Percentiles rank a stretch among this genome's conserved stretches.
phyloP scores from a whole-genome alignment of 2,329 filamentous ascomycete species.

The Colletotrichum lupini region DNA sequence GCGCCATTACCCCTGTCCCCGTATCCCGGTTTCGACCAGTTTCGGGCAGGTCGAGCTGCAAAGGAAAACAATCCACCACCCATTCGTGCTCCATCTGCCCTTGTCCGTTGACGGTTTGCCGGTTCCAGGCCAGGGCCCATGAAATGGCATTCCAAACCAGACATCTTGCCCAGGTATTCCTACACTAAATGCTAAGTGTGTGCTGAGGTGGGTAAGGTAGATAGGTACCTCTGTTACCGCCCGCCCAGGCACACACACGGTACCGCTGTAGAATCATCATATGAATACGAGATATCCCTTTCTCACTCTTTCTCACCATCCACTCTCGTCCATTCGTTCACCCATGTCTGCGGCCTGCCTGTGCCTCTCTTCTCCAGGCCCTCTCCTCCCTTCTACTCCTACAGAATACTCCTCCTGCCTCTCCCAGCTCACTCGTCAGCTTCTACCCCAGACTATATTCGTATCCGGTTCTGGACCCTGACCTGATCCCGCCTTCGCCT shows the following conservation, averaged over 20 bases:
- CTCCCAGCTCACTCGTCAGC: not conserved
- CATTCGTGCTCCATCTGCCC: not conserved
- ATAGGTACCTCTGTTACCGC: conserved; percentile 16
- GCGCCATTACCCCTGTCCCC: conserved; percentile 13
- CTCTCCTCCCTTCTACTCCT: not conserved
- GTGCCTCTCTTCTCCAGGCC: not conserved
- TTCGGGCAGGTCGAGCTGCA: conserved; percentile 27
- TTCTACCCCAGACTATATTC: conserved; percentile 21
- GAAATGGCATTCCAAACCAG: conserved; percentile 26
- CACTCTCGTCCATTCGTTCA: not conserved
- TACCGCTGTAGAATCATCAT: conserved; percentile 26
- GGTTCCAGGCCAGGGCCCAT: conserved; percentile 24
- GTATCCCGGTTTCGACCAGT: conserved; percentile 31
- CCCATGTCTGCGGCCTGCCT: not conserved
- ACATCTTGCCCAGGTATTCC: not conserved
- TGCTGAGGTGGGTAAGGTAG: not conserved
- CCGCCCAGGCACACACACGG: not conserved
- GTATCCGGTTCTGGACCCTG: not conserved
- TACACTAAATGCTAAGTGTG: not conserved
- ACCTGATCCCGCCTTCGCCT: conserved; percentile 5
- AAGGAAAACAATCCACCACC: not conserved
- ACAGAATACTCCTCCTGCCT: not conserved
- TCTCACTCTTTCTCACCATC: not conserved
- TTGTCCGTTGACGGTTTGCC: conserved; percentile 8
- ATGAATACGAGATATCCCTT: conserved; percentile 33